Percentiles rank a stretch among this genome's conserved stretches.
These are phyloP conservation scores for Microsporum canis DNA, from an alignment of 2,329 filamentous ascomycete species.

Conservation along the genomic window DNA sequence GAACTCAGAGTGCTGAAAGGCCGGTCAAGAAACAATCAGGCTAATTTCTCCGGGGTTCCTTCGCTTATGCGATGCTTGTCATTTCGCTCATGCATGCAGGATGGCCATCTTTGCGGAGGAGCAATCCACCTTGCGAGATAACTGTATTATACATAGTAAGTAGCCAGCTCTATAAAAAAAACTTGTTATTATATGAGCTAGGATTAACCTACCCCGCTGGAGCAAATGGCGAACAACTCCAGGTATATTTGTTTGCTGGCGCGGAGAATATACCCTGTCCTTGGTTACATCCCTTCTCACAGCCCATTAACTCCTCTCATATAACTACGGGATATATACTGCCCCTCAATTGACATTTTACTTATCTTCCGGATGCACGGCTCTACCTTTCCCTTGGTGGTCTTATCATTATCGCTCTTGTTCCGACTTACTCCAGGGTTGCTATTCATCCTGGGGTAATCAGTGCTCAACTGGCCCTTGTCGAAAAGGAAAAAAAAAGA, in stretches of 20 bases:
- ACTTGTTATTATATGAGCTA: neutral
- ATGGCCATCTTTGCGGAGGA: neutral
- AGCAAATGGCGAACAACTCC: neutral
- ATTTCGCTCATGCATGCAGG: neutral
- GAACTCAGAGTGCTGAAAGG: neutral
- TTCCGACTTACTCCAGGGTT: neutral
- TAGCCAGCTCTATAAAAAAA: neutral
- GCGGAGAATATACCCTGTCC: constrained; percentile 1
- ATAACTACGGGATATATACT: neutral
- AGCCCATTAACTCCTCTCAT: neutral
- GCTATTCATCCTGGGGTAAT: neutral
- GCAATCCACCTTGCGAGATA: neutral
- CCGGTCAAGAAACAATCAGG: neutral
- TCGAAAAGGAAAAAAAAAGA: neutral
- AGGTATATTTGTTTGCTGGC: neutral
- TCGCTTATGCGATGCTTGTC: neutral
- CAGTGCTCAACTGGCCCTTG: neutral
- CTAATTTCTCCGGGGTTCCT: neutral
- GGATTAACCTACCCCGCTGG: neutral
- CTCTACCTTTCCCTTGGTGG: neutral
- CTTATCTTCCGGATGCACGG: neutral
- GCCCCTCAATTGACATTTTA: neutral
- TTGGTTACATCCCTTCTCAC: neutral
- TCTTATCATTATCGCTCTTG: neutral
- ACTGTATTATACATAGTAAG: no score